Conservation (phyloP, 2,329 filamentous ascomycete genomes). For the Fusarium denticulatum region DNA sequence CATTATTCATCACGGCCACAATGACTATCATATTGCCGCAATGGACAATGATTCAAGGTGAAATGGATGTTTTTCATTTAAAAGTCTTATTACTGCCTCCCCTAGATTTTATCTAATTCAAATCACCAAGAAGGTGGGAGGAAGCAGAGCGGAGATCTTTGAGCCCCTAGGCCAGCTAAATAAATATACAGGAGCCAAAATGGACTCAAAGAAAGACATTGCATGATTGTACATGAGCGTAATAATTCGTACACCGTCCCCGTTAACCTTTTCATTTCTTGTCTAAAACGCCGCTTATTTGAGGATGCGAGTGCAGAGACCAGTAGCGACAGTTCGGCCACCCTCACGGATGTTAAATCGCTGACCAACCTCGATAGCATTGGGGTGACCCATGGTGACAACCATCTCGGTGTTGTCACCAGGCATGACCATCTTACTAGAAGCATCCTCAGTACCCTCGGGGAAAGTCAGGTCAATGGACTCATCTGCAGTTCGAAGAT, state of each 20-base stretch:
- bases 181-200: constrained; percentile 52
- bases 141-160: constrained; percentile 56
- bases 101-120: constrained; percentile 46
- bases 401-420: constrained; percentile 99
- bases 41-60: not conserved
- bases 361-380: constrained; percentile 90
- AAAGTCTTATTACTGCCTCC: constrained; percentile 46
- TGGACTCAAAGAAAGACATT: constrained; percentile 44
- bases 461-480: constrained; percentile 84
- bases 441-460: constrained; percentile 78
- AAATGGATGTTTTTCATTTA: constrained; percentile 31
- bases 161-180: constrained; percentile 44
- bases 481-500: constrained; percentile 90
- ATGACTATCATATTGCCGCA: not conserved
- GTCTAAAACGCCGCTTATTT: constrained; percentile 54
- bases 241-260: constrained; percentile 40
- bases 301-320: constrained; percentile 79
- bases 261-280: constrained; percentile 23
- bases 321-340: constrained; percentile 87
- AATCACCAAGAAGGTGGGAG: constrained; percentile 51
- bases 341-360: constrained; percentile 99
- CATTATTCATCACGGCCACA: not conserved
- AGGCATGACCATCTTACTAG: constrained; percentile 89
- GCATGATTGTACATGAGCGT: constrained; percentile 43
- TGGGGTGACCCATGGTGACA: constrained; percentile 82